Base-by-base conservation (phyloP, 1,284 basidiomycete genomes). In the Microstroma glucosiphilum region DNA sequence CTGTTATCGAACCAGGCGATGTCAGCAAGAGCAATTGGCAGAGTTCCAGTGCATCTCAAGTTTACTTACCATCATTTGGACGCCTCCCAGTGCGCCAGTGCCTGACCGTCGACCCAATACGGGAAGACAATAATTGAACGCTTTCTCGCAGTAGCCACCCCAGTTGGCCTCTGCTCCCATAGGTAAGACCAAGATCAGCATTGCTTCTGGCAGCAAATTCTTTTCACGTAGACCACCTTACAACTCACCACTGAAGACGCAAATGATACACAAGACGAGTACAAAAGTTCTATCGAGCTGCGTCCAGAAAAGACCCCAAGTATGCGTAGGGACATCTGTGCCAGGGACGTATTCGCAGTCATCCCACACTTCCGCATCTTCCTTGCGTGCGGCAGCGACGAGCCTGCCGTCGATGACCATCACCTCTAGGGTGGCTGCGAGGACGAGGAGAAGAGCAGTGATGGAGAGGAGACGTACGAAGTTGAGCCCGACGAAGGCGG, bases 261-360 rank as follows among this genome's bases (percentile, higher is more conserved):
- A 60, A 30, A 65, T 51, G 25, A 66, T 17, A 6, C 67, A 57
- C 11, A 71, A 40, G 8, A 67, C 41, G 15, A 60, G 12, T 11
- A 61, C 37, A n/a, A 59, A 67, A 12, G 63, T 19, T 41, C 70
- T 65, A 58, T 74, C 67, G 0, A 74, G 63, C 41, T 70, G 67
- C 0, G 63, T 60, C 72, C 72, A 74, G 56, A 74, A 71, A 0
- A 71, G 60, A 19, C 72, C 72, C 58, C 72, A 65, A 40, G 68
- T 64, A 2, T 64, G 51, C n/a, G 60, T 64, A 0, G 72, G 72
- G 43, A 73, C 67, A 59, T 74, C 72, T 41, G 69, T 72, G 8
- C 57, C 58, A 17, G 66, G 59, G 26, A 60, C 59, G 64, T 67
- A 74, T 12, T 65, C 64, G 46, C 63, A 64, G 2, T 59, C 58